These are phyloP conservation scores for Trypanosoma vivax DNA, from an alignment of 208 protist genomes.

Conservation along the genomic window DNA sequence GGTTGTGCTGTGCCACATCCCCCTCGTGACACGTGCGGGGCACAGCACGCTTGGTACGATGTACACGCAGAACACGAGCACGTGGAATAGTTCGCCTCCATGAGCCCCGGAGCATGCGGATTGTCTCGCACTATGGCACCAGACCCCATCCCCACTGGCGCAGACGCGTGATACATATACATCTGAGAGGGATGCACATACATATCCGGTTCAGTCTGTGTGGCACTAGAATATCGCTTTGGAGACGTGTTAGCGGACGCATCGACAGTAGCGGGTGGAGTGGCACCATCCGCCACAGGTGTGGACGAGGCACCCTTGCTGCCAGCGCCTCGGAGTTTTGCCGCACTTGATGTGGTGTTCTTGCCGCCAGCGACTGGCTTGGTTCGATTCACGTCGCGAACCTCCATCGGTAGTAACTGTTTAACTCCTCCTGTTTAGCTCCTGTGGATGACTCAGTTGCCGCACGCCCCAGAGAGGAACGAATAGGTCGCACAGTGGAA, in stretches of 20 bases:
- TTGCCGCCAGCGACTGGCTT: too few relatives aligned
- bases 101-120: conserved; percentile 20
- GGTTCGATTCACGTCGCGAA: conserved; percentile 41
- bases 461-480: too few relatives aligned
- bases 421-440: background rate
- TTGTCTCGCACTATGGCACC: too few relatives aligned
- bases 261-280: conserved; percentile 3
- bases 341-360: too few relatives aligned
- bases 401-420: conserved; percentile 24
- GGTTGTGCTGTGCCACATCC: too few relatives aligned
- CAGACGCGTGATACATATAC: background rate
- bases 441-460: too few relatives aligned
- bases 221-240: background rate
- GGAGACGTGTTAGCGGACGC: background rate
- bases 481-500: too few relatives aligned
- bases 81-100: conserved; percentile 24
- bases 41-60: conserved; percentile 31
- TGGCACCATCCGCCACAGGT: too few relatives aligned
- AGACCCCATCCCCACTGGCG: background rate
- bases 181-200: background rate
- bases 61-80: conserved; percentile 45
- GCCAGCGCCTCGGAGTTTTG: too few relatives aligned
- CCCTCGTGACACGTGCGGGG: conserved; percentile 6
- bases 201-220: conserved; percentile 5
- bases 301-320: too few relatives aligned